Base-by-base conservation (phyloP, 768 basidiomycete genomes). In the Tricholoma matsutake region DNA sequence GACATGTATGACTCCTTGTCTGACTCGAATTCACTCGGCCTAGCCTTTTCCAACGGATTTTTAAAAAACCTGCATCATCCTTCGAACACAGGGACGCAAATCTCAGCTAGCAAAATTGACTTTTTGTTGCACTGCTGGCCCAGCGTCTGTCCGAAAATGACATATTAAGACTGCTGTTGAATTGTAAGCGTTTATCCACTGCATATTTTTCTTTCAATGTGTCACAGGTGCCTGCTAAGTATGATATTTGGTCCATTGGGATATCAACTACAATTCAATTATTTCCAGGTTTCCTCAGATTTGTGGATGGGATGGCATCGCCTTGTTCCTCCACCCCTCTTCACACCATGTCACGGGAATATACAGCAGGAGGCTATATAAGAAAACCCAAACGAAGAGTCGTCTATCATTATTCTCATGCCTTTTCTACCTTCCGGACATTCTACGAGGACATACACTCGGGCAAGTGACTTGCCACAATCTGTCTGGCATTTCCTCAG, bases 401-500 rank as follows among this genome's bases (percentile, higher is more conserved):
- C 9, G 20, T 43, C 7, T 22, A 22, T 45, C 43, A 18, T 8
- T 45, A 13, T 31, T 2, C 22, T 29, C 25, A 65, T 67, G 64
- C 62, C 66, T 55, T 41, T 28, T 20, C 35, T 64, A 4, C 58
- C 61, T 18, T 63, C 63, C 1, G 56, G 52, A 20, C 54, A 61
- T 18, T 58, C 20, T n/a, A 61, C 20, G 6, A 41, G 59, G 14
- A 53, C 61, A 49, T 76, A 76, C 64, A 29, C 39, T 10, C 68
- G 68, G 18, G 76, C 80, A 0, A 52, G 65, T 4, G 68, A 75
- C 14, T 64, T 84, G 6, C 78, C 85, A 4, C 2, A 13, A 1
- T 60, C 67, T 8, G 79, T 79, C 9, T 75, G 77, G 72, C 64
- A 69, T 2, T 70, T 72, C 3, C 71, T 86, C 10, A 62, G 70